Percentiles rank a stretch among this genome's conserved stretches.
Evolutionary conservation across 257 asterid genomes (phyloP).

Genomic region (Cynanchum wilfordii): DNA sequence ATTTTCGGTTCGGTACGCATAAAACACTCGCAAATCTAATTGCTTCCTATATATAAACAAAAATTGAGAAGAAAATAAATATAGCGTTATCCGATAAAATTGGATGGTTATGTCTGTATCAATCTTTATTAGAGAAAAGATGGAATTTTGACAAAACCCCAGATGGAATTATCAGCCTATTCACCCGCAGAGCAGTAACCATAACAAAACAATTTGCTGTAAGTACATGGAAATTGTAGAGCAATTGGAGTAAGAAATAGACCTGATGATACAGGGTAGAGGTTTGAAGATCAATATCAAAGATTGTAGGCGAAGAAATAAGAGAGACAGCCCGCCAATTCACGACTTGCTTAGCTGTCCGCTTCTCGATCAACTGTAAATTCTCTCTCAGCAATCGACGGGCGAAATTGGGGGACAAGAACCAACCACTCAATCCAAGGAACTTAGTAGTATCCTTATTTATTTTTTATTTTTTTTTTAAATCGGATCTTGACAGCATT

Average conservation of each 20-base stretch:
- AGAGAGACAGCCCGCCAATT: neutral
- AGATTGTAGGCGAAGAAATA: neutral
- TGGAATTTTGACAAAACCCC: neutral
- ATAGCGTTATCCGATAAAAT: neutral
- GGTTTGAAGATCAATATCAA: neutral
- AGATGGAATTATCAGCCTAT: neutral
- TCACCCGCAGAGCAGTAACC: neutral
- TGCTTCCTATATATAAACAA: neutral
- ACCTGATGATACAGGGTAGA: neutral
- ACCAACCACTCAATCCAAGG: no score
- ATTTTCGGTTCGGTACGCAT: neutral
- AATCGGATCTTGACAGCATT: no score
- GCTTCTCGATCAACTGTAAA: no score
- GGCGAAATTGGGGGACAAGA: no score
- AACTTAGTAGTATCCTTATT: no score
- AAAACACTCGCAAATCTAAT: neutral
- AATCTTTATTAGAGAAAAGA: neutral
- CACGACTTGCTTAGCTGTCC: neutral
- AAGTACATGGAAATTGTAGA: neutral
- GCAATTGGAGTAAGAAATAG: neutral
- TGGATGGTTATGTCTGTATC: neutral
- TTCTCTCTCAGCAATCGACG: no score
- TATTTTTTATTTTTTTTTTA: no score
- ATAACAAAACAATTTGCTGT: neutral
- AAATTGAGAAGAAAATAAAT: neutral